A percentile compares a stretch with the other conserved stretches of the same genome.
phyloP scores from a whole-genome alignment of 441 rosid species.

The Hura crepitans region DNA sequence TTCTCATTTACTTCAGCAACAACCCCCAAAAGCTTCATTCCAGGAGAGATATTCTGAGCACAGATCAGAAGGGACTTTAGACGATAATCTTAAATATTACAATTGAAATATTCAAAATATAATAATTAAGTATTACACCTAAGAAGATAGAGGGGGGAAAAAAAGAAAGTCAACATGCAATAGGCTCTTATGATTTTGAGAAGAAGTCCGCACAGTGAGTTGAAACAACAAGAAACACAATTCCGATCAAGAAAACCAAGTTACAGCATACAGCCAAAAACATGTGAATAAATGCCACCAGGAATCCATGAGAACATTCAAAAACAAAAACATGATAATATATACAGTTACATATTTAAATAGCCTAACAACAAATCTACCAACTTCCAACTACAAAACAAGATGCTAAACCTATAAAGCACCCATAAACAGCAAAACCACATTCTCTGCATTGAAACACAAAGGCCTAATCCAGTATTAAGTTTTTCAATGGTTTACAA shows the following conservation, averaged over 20 bases:
- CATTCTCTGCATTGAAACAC: too few relatives aligned
- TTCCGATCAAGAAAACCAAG: neutral
- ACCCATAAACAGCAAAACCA: too few relatives aligned
- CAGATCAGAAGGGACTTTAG: conserved; percentile 8
- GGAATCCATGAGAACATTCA: neutral
- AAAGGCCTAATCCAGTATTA: neutral
- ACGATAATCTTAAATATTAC: neutral
- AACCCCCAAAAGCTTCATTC: conserved; percentile 98
- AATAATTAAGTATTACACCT: neutral
- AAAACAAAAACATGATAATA: neutral
- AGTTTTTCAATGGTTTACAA: neutral
- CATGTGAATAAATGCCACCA: neutral
- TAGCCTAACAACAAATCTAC: neutral
- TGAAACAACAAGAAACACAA: conserved; percentile 11
- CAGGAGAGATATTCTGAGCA: conserved; percentile 78
- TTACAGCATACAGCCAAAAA: neutral
- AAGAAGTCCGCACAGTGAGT: neutral
- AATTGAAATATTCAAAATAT: neutral
- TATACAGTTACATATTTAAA: neutral
- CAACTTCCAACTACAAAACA: neutral
- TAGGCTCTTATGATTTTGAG: neutral
- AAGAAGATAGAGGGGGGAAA: neutral
- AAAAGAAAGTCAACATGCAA: neutral
- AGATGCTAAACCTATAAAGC: neutral
- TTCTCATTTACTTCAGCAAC: conserved; percentile 90